Conservation (phyloP, 2,329 filamentous ascomycete species). For the Aspergillus awamori region DNA sequence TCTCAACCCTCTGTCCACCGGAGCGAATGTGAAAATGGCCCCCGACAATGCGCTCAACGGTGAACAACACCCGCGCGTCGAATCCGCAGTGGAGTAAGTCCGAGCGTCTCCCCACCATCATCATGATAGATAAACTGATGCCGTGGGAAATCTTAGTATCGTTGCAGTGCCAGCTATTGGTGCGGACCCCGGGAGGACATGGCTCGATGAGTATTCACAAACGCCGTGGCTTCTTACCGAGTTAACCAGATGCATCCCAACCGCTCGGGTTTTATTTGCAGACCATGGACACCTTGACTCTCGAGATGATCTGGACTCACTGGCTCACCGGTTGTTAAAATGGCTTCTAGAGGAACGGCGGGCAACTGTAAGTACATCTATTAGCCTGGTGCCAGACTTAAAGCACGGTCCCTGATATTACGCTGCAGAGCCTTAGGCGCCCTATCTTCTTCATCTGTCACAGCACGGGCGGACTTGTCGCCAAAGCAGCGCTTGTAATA, state of each 20-base stretch:
- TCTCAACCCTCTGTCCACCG: background rate
- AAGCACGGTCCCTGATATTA: background rate
- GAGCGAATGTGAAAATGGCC: slow-evolving; percentile 11
- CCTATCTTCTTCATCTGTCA: slow-evolving; percentile 65
- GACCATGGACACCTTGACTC: slow-evolving; percentile 32
- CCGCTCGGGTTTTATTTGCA: slow-evolving; percentile 33
- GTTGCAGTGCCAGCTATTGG: slow-evolving; percentile 41
- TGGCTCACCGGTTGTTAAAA: slow-evolving; percentile 31
- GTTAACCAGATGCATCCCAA: slow-evolving; percentile 24
- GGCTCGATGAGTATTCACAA: slow-evolving; percentile 25
- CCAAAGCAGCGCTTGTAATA: slow-evolving; percentile 57
- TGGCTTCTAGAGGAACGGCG: slow-evolving; percentile 28
- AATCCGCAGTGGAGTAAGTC: slow-evolving; percentile 31
- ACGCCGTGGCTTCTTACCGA: slow-evolving; percentile 32
- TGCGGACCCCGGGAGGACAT: slow-evolving; percentile 33
- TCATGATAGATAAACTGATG: background rate
- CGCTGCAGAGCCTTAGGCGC: slow-evolving; percentile 35
- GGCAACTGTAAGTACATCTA: slow-evolving; percentile 19
- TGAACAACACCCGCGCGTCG: background rate
- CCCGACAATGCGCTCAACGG: slow-evolving; percentile 2
- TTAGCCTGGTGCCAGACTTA: background rate
- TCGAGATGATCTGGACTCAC: slow-evolving; percentile 30
- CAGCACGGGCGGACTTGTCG: slow-evolving; percentile 63
- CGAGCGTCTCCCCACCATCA: background rate
- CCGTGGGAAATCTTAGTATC: slow-evolving; percentile 27